Conservation (phyloP, 78 protist genomes). For the slime mould (Dictyostelium discoideum) region DNA sequence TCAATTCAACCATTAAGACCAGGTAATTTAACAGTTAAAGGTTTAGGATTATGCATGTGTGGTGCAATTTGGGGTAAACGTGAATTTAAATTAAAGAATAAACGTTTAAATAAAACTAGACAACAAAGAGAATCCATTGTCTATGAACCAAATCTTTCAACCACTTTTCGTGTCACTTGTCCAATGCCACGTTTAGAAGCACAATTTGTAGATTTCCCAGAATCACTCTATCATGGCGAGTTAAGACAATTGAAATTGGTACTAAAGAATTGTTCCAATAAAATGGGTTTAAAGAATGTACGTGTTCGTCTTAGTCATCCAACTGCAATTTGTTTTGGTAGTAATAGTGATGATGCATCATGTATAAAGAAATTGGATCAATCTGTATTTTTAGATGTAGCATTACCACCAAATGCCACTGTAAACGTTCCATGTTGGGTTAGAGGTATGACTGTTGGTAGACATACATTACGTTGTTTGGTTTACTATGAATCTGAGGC, state of each 20-base stretch:
- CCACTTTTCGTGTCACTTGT: constrained; percentile 61
- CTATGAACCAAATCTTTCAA: constrained; percentile 49
- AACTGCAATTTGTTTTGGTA: constrained; percentile 53
- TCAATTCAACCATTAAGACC: constrained; percentile 52
- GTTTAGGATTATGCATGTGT: constrained; percentile 74
- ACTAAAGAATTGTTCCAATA: constrained; percentile 50
- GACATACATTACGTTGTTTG: constrained; percentile 50
- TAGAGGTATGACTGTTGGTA: constrained; percentile 47
- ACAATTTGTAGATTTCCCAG: constrained; percentile 55
- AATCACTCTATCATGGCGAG: constrained; percentile 46
- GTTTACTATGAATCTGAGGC: constrained; percentile 72
- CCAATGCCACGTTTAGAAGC: constrained; percentile 79
- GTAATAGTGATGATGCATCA: constrained; percentile 40
- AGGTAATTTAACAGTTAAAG: constrained; percentile 32
- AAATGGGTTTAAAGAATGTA: constrained; percentile 78
- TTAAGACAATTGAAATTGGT: constrained; percentile 47
- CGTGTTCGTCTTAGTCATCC: constrained; percentile 60
- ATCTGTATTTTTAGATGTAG: constrained; percentile 37
- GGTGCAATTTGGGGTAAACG: constrained; percentile 78
- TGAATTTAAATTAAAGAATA: constrained; percentile 57
- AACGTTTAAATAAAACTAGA: constrained; percentile 61
- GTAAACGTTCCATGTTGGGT: constrained; percentile 71
- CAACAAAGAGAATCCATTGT: constrained; percentile 54
- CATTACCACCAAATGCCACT: constrained; percentile 43
- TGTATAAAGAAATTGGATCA: constrained; percentile 17